Evolutionary conservation across 208 protist species (phyloP).

Genomic region (Trypanosoma melophagium): DNA sequence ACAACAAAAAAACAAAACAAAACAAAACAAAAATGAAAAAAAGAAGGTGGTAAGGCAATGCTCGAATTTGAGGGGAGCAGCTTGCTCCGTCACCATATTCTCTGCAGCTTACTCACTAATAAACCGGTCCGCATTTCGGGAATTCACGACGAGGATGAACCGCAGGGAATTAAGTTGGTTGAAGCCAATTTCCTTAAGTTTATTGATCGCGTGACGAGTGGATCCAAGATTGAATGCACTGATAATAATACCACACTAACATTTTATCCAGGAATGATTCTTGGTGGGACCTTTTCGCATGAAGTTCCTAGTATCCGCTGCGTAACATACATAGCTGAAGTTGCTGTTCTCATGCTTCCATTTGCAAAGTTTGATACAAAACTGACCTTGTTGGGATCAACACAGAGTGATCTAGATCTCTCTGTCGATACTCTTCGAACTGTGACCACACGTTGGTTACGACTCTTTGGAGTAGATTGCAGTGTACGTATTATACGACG

Average conservation of each 20-base stretch:
- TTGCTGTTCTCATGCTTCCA: conserved; percentile 80
- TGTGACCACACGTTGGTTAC: conserved; percentile 85
- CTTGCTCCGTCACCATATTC: conserved; percentile 84
- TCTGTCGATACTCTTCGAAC: conserved; percentile 88
- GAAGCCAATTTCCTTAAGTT: conserved; percentile 94
- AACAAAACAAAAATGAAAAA: background rate
- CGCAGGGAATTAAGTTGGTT: conserved; percentile 65
- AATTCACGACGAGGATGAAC: conserved; percentile 72
- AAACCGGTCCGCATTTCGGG: conserved; percentile 65
- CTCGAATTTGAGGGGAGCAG: conserved; percentile 83
- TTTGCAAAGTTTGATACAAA: conserved; percentile 89
- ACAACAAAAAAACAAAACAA: conserved; percentile 3
- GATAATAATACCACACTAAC: conserved; percentile 76
- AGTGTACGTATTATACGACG: conserved; percentile 83
- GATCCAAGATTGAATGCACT: conserved; percentile 70
- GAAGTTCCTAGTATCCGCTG: conserved; percentile 74
- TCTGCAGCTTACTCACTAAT: conserved; percentile 83
- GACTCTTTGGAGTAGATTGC: conserved; percentile 85
- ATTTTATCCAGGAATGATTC: conserved; percentile 90
- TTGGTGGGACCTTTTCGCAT: conserved; percentile 88
- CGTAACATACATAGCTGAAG: conserved; percentile 88
- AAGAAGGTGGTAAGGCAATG: conserved; percentile 36
- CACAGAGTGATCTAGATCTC: conserved; percentile 83
- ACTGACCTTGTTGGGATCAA: conserved; percentile 86
- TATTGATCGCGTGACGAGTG: conserved; percentile 88